phyloP scores from a whole-genome alignment of 306 rosid species.

The Trifolium dubium region DNA sequence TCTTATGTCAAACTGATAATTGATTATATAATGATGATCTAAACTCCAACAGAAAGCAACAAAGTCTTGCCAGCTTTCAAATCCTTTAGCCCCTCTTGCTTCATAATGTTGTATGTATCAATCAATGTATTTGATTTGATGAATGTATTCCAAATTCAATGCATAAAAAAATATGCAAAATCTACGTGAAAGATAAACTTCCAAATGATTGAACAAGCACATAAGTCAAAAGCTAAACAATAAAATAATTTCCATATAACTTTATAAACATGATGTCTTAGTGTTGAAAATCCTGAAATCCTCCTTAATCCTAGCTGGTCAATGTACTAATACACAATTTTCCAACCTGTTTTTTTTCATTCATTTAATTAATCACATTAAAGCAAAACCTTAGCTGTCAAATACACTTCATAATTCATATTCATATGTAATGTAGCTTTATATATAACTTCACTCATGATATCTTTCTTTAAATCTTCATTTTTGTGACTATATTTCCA shows the following conservation, averaged over 20 bases:
- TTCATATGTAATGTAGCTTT: slow-evolving; percentile 7
- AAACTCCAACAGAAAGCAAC: slow-evolving; percentile 40
- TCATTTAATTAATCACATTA: slow-evolving; percentile 44
- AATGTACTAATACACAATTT: slow-evolving; percentile 64
- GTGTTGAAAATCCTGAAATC: slow-evolving; percentile 49
- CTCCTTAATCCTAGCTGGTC: slow-evolving; percentile 56
- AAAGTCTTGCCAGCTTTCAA: slow-evolving; percentile 60
- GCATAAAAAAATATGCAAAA: slow-evolving; percentile 47
- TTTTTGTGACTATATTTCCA: slow-evolving; percentile 5
- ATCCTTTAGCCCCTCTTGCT: slow-evolving; percentile 54
- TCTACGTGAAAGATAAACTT: slow-evolving; percentile 47
- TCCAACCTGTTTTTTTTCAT: slow-evolving; percentile 39
- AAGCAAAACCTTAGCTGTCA: slow-evolving; percentile 59
- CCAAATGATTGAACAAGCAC: slow-evolving; percentile 63
- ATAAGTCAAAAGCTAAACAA: slow-evolving; percentile 53
- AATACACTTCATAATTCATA: slow-evolving; percentile 36
- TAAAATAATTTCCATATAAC: slow-evolving; percentile 26
- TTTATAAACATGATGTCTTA: slow-evolving; percentile 22
- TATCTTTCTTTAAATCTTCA: slow-evolving; percentile 29
- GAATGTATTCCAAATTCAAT: slow-evolving; percentile 44
- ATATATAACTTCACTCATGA: slow-evolving; percentile 34
- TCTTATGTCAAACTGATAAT: neutral
- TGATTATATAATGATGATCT: neutral
- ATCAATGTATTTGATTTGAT: slow-evolving; percentile 44
- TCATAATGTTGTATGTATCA: slow-evolving; percentile 39